These are phyloP conservation scores for Phytophthora gonapodyides DNA, from an alignment of 352 stramenopile genomes.

Conservation along the genomic window DNA sequence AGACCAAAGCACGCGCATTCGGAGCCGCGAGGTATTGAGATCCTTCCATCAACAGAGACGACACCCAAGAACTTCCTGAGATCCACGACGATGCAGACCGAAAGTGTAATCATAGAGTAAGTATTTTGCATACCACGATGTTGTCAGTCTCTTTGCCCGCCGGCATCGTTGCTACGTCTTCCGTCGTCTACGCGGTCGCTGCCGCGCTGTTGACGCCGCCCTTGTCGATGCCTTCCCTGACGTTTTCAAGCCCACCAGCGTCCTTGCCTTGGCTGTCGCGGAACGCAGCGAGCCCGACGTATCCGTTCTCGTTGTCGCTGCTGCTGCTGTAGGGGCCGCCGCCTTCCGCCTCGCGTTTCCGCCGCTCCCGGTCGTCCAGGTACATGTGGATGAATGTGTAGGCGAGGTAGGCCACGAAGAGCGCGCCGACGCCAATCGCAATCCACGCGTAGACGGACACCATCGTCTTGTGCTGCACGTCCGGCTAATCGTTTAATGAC, in stretches of 20 bases:
- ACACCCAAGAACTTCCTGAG: background rate
- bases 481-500: conserved; percentile 14
- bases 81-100: background rate
- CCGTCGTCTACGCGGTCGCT: conserved; percentile 1
- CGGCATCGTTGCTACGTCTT: background rate
- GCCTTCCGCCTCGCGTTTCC: conserved; percentile 19
- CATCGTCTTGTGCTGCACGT: conserved; percentile 12
- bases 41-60: background rate
- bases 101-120: no score
- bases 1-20: conserved; percentile 6
- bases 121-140: background rate
- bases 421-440: background rate
- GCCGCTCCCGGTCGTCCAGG: conserved; percentile 27
- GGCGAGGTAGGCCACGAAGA: conserved; percentile 22
- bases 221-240: conserved; percentile 22
- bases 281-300: conserved; percentile 21
- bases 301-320: conserved; percentile 34
- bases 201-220: conserved; percentile 19
- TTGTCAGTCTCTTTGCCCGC: no score
- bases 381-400: conserved; percentile 33
- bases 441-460: conserved; percentile 30
- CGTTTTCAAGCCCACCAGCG: conserved; percentile 24
- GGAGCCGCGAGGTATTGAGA: conserved; percentile 18
- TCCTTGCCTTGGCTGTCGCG: conserved; percentile 32
- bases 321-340: conserved; percentile 28